Evolutionary conservation across 805 yeast genomes (phyloP).

Genomic region (Naumovozyma dairenensis): DNA sequence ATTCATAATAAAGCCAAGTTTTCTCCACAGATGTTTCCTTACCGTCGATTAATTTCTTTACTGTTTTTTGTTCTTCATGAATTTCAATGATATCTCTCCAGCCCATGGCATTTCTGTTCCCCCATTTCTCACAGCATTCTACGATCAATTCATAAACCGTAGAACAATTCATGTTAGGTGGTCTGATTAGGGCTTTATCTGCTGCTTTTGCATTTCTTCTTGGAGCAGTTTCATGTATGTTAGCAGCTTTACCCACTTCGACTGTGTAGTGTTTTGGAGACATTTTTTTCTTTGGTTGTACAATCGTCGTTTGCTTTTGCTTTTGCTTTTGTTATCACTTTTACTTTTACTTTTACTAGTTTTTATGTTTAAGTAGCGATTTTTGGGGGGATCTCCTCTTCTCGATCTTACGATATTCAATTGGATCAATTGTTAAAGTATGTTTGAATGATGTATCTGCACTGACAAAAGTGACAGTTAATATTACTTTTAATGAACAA

Average conservation of each 20-base stretch:
- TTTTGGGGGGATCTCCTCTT: too few species aligned
- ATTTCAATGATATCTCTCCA: constrained; percentile 68
- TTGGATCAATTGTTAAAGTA: too few species aligned
- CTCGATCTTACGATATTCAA: too few species aligned
- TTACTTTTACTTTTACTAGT: too few species aligned
- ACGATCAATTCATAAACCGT: constrained; percentile 63
- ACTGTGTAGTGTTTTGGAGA: constrained; percentile 34
- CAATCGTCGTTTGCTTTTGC: too few species aligned
- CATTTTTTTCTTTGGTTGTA: too few species aligned
- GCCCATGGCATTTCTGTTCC: constrained; percentile 51
- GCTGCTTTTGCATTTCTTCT: constrained; percentile 49
- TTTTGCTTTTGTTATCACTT: too few species aligned
- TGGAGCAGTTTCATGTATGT: constrained; percentile 73
- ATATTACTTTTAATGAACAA: too few species aligned
- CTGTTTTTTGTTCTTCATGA: constrained; percentile 64
- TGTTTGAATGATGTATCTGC: too few species aligned
- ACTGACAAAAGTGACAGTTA: too few species aligned
- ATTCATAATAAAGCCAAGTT: constrained; percentile 78
- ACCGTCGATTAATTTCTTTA: constrained; percentile 74
- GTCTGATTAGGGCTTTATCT: constrained; percentile 40
- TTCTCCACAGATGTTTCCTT: constrained; percentile 63
- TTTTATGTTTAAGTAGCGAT: too few species aligned
- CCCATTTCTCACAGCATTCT: constrained; percentile 51
- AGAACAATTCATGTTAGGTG: constrained; percentile 51
- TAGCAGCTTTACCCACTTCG: constrained; percentile 56